Percentiles rank a stretch among this genome's conserved stretches.
These are phyloP conservation scores for Kwoniella shandongensis DNA, from an alignment of 768 basidiomycete species.

Conservation along the genomic window DNA sequence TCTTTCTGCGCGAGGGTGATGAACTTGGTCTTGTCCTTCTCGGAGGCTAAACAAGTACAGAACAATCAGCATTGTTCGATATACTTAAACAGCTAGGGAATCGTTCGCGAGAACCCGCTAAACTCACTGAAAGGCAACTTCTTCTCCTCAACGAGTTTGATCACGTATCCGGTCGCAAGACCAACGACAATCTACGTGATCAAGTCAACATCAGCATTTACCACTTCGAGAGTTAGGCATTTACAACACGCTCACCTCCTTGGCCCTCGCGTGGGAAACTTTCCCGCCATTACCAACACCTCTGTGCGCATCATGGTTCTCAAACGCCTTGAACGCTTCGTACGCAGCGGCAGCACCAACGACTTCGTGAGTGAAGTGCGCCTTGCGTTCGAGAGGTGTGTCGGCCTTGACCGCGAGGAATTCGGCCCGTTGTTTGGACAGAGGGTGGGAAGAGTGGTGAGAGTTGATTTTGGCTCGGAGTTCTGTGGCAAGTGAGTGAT, in stretches of 20 bases:
- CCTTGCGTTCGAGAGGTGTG: slow-evolving; percentile 41
- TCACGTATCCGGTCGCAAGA: slow-evolving; percentile 33
- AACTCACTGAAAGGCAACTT: slow-evolving; percentile 45
- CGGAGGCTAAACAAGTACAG: slow-evolving; percentile 12
- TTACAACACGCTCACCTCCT: slow-evolving; percentile 22
- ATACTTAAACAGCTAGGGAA: too few relatives aligned
- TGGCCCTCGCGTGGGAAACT: slow-evolving; percentile 25
- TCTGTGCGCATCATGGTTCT: slow-evolving; percentile 34
- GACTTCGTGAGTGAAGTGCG: slow-evolving; percentile 40
- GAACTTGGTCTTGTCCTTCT: slow-evolving; percentile 36
- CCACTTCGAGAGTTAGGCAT: too few relatives aligned
- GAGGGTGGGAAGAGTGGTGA: slow-evolving; percentile 29
- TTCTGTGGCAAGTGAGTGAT: slow-evolving; percentile 17
- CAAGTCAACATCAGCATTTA: not conserved
- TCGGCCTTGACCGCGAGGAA: slow-evolving; percentile 35
- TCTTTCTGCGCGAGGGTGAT: slow-evolving; percentile 28
- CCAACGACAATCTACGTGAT: slow-evolving; percentile 36
- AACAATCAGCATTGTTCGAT: too few relatives aligned
- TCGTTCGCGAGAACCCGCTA: too few relatives aligned
- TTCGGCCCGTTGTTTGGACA: slow-evolving; percentile 37
- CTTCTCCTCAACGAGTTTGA: slow-evolving; percentile 43
- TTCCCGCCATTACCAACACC: slow-evolving; percentile 25
- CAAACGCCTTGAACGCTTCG: slow-evolving; percentile 41
- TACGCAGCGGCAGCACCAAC: slow-evolving; percentile 46
- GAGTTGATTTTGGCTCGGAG: slow-evolving; percentile 26